Evolutionary conservation across 2,329 filamentous ascomycete species (phyloP).

Genomic region (Coniochaeta sp.): DNA sequence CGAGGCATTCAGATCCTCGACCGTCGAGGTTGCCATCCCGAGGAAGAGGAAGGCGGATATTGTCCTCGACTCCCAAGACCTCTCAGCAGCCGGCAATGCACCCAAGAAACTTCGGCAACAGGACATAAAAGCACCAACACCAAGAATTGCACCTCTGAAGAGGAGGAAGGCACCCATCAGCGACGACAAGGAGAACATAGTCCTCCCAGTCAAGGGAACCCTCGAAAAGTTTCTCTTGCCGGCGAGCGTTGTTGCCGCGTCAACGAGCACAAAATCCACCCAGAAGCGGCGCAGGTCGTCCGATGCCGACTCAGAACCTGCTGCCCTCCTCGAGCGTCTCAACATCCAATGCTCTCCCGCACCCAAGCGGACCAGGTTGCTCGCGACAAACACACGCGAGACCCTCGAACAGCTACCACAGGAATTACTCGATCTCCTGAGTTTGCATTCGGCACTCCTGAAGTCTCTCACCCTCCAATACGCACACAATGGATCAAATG

Average conservation of each 20-base stretch:
- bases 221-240: not conserved
- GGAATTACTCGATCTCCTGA: conserved; percentile 52
- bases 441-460: conserved; percentile 60
- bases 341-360: conserved; percentile 28
- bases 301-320: conserved; percentile 19
- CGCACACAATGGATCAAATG: conserved; percentile 57
- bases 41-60: conserved; percentile 32
- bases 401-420: conserved; percentile 33
- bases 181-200: conserved; percentile 5
- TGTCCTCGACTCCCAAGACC: conserved; percentile 18
- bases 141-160: not conserved
- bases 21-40: conserved; percentile 20
- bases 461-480: conserved; percentile 62
- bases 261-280: conserved; percentile 6
- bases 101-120: not conserved
- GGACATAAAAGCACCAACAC: not conserved
- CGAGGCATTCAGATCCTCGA: conserved; percentile 25
- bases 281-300: conserved; percentile 9
- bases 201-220: conserved; percentile 2
- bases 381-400: conserved; percentile 21
- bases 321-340: conserved; percentile 30
- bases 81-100: not conserved
- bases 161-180: conserved; percentile 22
- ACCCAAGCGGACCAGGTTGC: conserved; percentile 18
- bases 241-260: not conserved